Conservation (phyloP, 768 basidiomycete genomes). For the Amyloporia xantha region DNA sequence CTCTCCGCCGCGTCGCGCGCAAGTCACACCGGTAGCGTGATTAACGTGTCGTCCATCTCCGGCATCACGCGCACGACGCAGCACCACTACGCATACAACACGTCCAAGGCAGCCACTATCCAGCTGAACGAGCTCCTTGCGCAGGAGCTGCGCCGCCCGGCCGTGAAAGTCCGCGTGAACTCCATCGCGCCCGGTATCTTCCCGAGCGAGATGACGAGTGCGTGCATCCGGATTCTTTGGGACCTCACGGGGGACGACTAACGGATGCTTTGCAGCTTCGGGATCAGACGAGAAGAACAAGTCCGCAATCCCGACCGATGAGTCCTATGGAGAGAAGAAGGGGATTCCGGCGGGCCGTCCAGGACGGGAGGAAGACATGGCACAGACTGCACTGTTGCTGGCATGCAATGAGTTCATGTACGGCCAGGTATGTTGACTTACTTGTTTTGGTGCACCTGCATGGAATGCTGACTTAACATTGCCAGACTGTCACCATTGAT, state of each 20-base stretch:
- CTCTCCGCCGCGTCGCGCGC: slow-evolving; percentile 29
- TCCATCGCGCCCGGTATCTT: slow-evolving; percentile 30
- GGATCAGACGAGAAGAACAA: slow-evolving; percentile 28
- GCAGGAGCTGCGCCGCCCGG: slow-evolving; percentile 26
- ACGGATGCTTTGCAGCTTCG: slow-evolving; percentile 5
- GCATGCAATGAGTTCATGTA: slow-evolving; percentile 29
- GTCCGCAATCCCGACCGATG: slow-evolving; percentile 22
- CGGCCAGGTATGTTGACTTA: slow-evolving; percentile 25
- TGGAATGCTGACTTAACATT: not conserved
- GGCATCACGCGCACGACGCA: slow-evolving; percentile 36
- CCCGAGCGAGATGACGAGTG: slow-evolving; percentile 31
- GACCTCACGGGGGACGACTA: not conserved
- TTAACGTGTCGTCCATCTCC: slow-evolving; percentile 37
- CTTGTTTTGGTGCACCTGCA: not conserved
- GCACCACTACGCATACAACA: slow-evolving; percentile 40
- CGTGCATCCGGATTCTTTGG: not conserved
- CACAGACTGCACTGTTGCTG: slow-evolving; percentile 26
- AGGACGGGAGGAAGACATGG: slow-evolving; percentile 31
- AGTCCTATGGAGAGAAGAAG: slow-evolving; percentile 27
- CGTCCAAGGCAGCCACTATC: slow-evolving; percentile 32
- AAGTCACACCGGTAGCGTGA: slow-evolving; percentile 29
- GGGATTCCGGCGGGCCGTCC: slow-evolving; percentile 30
- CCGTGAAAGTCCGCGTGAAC: slow-evolving; percentile 31
- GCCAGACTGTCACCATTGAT: slow-evolving; percentile 21
- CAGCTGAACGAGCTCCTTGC: slow-evolving; percentile 31